Evolutionary conservation across 2,329 filamentous ascomycete genomes (phyloP), one percentile per base, ranked within the genome.

Genomic region (Ophiostoma triangulosporum): DNA sequence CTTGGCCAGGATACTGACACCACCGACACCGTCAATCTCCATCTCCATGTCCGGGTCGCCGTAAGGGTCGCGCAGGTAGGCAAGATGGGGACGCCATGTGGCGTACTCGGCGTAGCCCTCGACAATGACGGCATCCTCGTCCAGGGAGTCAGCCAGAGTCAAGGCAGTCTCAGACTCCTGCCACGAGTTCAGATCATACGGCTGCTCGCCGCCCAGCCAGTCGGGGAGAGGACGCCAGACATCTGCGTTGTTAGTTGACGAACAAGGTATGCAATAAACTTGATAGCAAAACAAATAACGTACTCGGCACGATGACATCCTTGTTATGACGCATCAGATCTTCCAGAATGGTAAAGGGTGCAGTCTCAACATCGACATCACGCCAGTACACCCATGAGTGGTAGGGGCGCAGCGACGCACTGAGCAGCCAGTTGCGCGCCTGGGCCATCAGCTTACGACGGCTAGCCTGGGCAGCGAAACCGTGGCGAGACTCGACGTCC

Each of bases 11-110:
- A 98, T 98, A 70, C 89, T 96, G 62, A 98, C 93, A 70, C 93
- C 93, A 50, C 93, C 91, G 48, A 98, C 90, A 60, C 93, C 93
- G 62, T 98, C 93, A 62, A 98, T 91, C 63, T 98, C 93, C 93
- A 98, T 97, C 66, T 98, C 93, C 84, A 97, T 96, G 65, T 98
- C 93, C 20, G 91, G 91, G 64, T 98, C 93, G 36, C 93, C 93
- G 63, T 95, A 97, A 2, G 93, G 93, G 65, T 98, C 93, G 56
- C 93, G 85, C 7, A 98, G 79, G 66, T 98, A 98, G 40, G 93
- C 93, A 64, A 98, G 75, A 76, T 98, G 93, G 40, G 93, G 93
- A 59, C 93, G 78, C 93, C 93, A 98, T 1, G 93, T 98, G 20
- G 93, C 93, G 66, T 98, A 98, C 71, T 98, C 93, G 56, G 93